These are phyloP conservation scores for Ocimum tenuiflorum DNA, from an alignment of 257 asterid species.

Conservation along the genomic window DNA sequence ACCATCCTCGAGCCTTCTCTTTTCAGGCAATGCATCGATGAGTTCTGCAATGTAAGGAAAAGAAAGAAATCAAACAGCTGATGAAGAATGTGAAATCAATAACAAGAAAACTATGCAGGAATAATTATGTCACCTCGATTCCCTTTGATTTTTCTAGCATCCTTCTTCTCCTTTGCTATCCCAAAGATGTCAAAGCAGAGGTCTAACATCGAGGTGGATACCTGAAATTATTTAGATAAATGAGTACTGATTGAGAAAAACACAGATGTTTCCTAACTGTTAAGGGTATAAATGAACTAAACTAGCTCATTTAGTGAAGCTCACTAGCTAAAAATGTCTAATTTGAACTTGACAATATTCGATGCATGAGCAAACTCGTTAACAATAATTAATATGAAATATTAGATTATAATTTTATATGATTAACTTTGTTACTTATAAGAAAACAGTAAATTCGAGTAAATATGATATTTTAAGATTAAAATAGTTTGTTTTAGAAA, in stretches of 20 bases:
- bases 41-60: conserved; percentile 39
- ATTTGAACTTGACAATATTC: too few relatives aligned
- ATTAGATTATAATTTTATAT: too few relatives aligned
- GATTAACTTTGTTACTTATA: too few relatives aligned
- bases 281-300: too few relatives aligned
- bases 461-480: too few relatives aligned
- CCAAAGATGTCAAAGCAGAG: conserved; percentile 82
- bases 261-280: background rate
- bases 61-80: background rate
- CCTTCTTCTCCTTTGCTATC: conserved; percentile 65
- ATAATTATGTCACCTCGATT: conserved; percentile 55
- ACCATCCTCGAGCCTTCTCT: conserved; percentile 69
- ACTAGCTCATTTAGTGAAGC: too few relatives aligned
- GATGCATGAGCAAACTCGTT: too few relatives aligned
- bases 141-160: conserved; percentile 65
- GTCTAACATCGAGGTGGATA: conserved; percentile 72
- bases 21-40: conserved; percentile 81
- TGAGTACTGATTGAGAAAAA: background rate
- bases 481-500: too few relatives aligned
- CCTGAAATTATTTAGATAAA: conserved; percentile 36
- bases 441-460: too few relatives aligned
- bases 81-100: background rate
- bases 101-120: background rate
- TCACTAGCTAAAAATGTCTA: too few relatives aligned
- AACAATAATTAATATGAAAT: too few relatives aligned